Base-by-base conservation (phyloP, 768 basidiomycete species). In the Imleria badia region DNA sequence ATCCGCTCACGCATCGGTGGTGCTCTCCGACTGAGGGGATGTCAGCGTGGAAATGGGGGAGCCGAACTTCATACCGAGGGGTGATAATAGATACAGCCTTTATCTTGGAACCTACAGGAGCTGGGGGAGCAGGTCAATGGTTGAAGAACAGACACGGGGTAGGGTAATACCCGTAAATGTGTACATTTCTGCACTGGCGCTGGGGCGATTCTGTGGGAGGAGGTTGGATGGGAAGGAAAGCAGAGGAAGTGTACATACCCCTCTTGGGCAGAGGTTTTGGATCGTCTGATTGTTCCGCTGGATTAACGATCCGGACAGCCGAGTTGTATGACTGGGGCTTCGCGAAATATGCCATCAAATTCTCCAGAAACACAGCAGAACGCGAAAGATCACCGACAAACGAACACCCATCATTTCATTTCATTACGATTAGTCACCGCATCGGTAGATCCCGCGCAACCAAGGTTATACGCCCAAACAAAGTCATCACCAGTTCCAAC, bases 171-270 rank as follows among this genome's bases (percentile, higher is more conserved):
- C 94, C 94, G 67, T 94, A 89, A 59, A 96, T 94, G 69, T 89
- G 76, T 48, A 94, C 84, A 76, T 97, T 96, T 66, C 90, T 85
- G 73, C 94, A 97, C 65, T 94, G 88, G 49, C 87, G 82, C 69
- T 86, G 85, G 14, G 81, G 78, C 43, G 82, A 77, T 73, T 90
- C 87, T 89, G 65, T 39, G 39, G 41, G 14, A 41, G 39, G 20
- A 15, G 20, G 44, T 58, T 31, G 60, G 49, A 45, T 43, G 49
- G 44, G 52, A 51, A 39, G 7, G 5, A 7, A 26, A 17, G 51
- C 34, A 23, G 23, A 47, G 48, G 45, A 30, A 2, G 14, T 17
- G 20, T 20, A 78, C 77, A 66, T 63, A 85, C 85, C 84, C 75
- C 84, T 87, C 64, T 81, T 79, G 15, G 72, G 66, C 23, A 74